phyloP scores from a whole-genome alignment of 495 filamentous ascomycete species.

The Beverwykella pulmonaria region DNA sequence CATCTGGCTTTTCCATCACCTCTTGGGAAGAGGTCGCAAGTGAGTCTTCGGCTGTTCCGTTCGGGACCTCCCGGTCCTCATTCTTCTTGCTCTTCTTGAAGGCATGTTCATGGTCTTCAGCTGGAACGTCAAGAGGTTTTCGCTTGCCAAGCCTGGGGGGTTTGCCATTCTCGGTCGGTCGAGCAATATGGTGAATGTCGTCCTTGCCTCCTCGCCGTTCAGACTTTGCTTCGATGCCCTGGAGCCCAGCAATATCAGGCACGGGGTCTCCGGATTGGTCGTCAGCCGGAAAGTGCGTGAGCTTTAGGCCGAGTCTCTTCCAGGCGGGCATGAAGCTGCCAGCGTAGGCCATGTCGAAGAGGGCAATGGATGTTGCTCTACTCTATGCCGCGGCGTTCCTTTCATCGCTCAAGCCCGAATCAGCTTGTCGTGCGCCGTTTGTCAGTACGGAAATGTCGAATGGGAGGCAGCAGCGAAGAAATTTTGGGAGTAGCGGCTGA shows the following conservation, averaged over 20 bases:
- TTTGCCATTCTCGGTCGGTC: constrained; percentile 14
- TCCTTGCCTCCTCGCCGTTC: not conserved
- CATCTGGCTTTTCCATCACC: not conserved
- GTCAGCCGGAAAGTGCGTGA: constrained; percentile 56
- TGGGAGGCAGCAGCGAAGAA: constrained; percentile 29
- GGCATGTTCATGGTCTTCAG: constrained; percentile 18
- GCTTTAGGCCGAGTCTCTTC: constrained; percentile 76
- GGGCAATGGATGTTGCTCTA: constrained; percentile 20
- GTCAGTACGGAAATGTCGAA: constrained; percentile 35
- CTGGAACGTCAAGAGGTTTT: constrained; percentile 21
- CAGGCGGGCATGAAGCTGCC: constrained; percentile 60
- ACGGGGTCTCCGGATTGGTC: constrained; percentile 49
- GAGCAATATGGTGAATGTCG: not conserved
- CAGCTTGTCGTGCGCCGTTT: constrained; percentile 29
- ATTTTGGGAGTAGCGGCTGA: constrained; percentile 25
- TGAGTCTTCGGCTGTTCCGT: not conserved
- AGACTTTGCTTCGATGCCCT: constrained; percentile 13
- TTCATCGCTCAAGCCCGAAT: constrained; percentile 37
- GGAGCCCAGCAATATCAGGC: constrained; percentile 10
- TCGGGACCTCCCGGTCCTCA: not conserved
- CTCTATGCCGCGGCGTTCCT: constrained; percentile 19
- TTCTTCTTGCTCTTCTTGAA: constrained; percentile 31
- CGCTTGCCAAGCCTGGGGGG: constrained; percentile 34
- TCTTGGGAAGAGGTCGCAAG: not conserved
- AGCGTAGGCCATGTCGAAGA: constrained; percentile 16